Evolutionary conservation across 768 basidiomycete genomes (phyloP), one percentile per base, ranked within the genome.

Genomic region (Saitozyma sp.): DNA sequence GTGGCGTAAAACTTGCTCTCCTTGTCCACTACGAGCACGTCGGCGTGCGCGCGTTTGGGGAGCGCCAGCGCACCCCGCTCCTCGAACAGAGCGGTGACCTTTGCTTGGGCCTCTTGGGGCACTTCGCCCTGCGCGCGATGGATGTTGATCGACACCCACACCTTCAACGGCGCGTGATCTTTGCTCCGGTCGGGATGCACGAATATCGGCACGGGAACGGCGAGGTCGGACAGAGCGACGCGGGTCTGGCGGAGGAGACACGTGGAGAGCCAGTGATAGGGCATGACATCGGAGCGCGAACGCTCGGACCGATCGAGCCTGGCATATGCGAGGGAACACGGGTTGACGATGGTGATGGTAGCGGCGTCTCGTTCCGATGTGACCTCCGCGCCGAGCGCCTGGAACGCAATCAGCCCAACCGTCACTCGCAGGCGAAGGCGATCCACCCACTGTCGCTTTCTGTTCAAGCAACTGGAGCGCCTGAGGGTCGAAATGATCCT

Each of bases 101-200:
- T 41, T 9, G 42, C 45, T 38, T 63, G 59, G 6, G 73, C 70
- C 13, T 54, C 54, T 55, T 65, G 54, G 6, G 64, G 43, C n/a
- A 41, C 39, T 46, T 75, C 69, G 17, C 41, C 55, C 8, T n/a
- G 41, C 19, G 49, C 37, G 54, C 63, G 37, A 9, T 59, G 50
- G 29, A 75, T 19, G 45, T 73, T 75, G 38, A 70, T 52, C 13
- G 71, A 73, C 11, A 73, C 67, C 74, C 74, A 75, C 16, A 56
- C 54, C 55, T 58, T 50, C 3, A 75, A 50, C 2, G 74, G 74
- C 16, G 61, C 50, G 40, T 59, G 17, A 13, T 20, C 14, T 3
- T 50, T 54, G 6, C 10, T 11, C 16, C 20, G 20, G 29, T 56
- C n/a, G 67, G 69, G 59, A 45, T 67, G 57, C 6, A 58, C 54